A percentile compares a stretch with the other conserved stretches of the same genome.
phyloP scores from a whole-genome alignment of 192 early-diverging fungal species.

The Coemansia sp. region DNA sequence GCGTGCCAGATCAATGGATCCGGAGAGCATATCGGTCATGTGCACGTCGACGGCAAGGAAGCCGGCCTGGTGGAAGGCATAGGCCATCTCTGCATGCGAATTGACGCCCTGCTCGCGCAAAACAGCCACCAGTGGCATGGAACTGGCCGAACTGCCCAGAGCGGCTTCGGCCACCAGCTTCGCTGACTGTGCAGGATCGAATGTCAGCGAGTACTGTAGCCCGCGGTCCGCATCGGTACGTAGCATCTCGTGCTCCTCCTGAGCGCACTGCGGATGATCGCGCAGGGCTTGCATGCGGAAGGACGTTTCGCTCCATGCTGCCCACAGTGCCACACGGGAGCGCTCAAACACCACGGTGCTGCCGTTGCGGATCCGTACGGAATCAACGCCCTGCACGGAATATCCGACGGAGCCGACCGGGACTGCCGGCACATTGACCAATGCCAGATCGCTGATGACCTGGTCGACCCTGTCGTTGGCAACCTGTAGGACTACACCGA shows the following conservation, averaged over 20 bases:
- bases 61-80: slow-evolving; percentile 90
- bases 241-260: slow-evolving; percentile 78
- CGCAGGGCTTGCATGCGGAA: slow-evolving; percentile 86
- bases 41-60: slow-evolving; percentile 96
- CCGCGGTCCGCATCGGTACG: slow-evolving; percentile 76
- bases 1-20: slow-evolving; percentile 56
- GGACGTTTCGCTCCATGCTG: slow-evolving; percentile 89
- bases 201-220: slow-evolving; percentile 76
- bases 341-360: slow-evolving; percentile 54
- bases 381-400: slow-evolving; percentile 29
- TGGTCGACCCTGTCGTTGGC: slow-evolving; percentile 56
- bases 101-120: slow-evolving; percentile 99
- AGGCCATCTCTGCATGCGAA: slow-evolving; percentile 92
- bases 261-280: slow-evolving; percentile 86
- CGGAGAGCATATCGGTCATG: slow-evolving; percentile 90
- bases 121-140: slow-evolving; percentile 86
- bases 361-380: slow-evolving; percentile 56
- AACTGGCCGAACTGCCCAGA: background rate
- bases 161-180: slow-evolving; percentile 15
- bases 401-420: slow-evolving; percentile 55
- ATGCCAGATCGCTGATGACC: slow-evolving; percentile 44
- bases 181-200: slow-evolving; percentile 58
- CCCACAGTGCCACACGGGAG: slow-evolving; percentile 69
- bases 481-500: slow-evolving; percentile 96
- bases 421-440: slow-evolving; percentile 60